Evolutionary conservation across 768 basidiomycete genomes (phyloP).

Genomic region (Hygrocybe coccinea): DNA sequence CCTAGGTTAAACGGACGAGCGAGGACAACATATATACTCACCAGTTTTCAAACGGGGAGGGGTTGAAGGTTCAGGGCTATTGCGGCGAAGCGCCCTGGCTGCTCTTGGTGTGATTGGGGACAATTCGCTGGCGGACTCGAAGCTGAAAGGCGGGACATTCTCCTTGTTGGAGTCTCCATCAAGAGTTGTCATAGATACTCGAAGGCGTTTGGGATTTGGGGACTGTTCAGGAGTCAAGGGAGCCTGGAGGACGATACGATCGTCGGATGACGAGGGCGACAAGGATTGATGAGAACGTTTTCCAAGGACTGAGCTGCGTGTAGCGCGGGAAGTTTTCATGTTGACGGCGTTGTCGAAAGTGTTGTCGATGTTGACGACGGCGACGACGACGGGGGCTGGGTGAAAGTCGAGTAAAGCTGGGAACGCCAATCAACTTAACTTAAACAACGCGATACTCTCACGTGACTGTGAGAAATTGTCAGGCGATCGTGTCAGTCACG

Average conservation of each 20-base stretch:
- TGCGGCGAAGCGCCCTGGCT: conserved; percentile 37
- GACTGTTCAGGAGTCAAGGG: conserved; percentile 51
- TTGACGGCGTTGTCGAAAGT: background rate
- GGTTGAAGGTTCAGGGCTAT: conserved; percentile 33
- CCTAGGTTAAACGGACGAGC: background rate
- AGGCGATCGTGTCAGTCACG: too few relatives aligned
- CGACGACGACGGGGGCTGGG: background rate
- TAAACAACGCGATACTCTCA: too few relatives aligned
- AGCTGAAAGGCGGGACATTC: conserved; percentile 62
- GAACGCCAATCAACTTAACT: too few relatives aligned
- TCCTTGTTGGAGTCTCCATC: conserved; percentile 71
- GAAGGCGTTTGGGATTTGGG: conserved; percentile 61
- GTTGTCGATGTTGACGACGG: background rate
- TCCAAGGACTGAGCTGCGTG: conserved; percentile 48
- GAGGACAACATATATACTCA: conserved; percentile 27
- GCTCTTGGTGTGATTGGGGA: conserved; percentile 37
- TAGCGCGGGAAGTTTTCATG: conserved; percentile 42
- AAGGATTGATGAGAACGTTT: conserved; percentile 44
- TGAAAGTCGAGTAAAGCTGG: too few relatives aligned
- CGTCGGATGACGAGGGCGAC: conserved; percentile 17
- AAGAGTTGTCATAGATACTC: conserved; percentile 38
- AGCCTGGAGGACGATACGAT: background rate
- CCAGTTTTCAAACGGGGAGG: conserved; percentile 44
- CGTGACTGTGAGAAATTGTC: too few relatives aligned
- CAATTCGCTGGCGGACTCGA: conserved; percentile 33